Conservation (phyloP, 2,329 filamentous ascomycete genomes). For the Monosporascus sp. region DNA sequence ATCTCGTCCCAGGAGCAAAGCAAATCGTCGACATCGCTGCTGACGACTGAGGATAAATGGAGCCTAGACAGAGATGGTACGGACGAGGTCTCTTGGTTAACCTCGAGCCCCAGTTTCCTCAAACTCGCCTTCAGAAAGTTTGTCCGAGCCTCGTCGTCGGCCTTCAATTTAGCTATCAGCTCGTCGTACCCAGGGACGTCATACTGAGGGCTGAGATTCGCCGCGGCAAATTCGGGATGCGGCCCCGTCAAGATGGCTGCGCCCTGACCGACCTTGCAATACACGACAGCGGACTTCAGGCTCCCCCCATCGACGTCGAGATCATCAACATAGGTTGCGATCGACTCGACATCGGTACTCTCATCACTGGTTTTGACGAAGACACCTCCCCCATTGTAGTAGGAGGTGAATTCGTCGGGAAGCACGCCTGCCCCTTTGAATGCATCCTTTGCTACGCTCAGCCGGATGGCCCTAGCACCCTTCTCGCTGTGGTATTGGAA, state of each 20-base stretch:
- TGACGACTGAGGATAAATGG: slow-evolving; percentile 69
- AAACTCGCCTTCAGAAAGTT: slow-evolving; percentile 77
- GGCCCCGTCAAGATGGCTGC: slow-evolving; percentile 76
- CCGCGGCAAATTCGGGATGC: slow-evolving; percentile 89
- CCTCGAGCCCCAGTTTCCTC: slow-evolving; percentile 72
- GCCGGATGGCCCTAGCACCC: slow-evolving; percentile 67
- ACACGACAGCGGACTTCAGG: slow-evolving; percentile 73
- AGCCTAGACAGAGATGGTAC: slow-evolving; percentile 77
- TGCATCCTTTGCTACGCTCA: slow-evolving; percentile 58
- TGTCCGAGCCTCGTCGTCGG: slow-evolving; percentile 64
- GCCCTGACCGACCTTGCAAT: slow-evolving; percentile 77
- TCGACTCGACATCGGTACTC: slow-evolving; percentile 64
- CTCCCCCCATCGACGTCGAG: slow-evolving; percentile 71
- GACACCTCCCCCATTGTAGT: slow-evolving; percentile 92
- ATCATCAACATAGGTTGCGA: slow-evolving; percentile 73
- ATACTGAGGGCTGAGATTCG: slow-evolving; percentile 66
- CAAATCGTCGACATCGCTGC: slow-evolving; percentile 61
- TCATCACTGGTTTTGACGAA: slow-evolving; percentile 71
- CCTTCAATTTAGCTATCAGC: slow-evolving; percentile 61
- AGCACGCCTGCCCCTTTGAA: slow-evolving; percentile 47
- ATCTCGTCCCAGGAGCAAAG: slow-evolving; percentile 62
- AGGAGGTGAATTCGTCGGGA: slow-evolving; percentile 63
- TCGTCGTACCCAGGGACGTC: slow-evolving; percentile 64
- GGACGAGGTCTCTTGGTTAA: slow-evolving; percentile 62
- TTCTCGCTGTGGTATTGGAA: slow-evolving; percentile 88